Conservation (phyloP, 768 basidiomycete genomes). For the Lactarius hengduanensis region DNA sequence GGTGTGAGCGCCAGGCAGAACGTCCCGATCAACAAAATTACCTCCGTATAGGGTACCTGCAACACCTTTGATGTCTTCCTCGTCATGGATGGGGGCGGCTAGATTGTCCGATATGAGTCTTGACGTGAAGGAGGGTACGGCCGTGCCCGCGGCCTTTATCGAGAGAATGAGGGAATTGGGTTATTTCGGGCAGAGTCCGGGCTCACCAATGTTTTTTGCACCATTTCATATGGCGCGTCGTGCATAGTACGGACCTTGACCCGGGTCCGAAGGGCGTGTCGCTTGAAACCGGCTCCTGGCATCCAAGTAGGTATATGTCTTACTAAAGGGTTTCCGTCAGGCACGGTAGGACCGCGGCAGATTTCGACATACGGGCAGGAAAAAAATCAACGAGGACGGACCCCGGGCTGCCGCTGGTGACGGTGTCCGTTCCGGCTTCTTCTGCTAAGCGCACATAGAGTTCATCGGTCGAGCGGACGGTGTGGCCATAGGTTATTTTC, state of each 20-base stretch:
- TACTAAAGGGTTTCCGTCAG: slow-evolving; percentile 10
- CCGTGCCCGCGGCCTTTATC: slow-evolving; percentile 27
- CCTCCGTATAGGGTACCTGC: slow-evolving; percentile 29
- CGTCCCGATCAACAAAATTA: background rate
- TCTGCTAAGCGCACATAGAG: slow-evolving; percentile 35
- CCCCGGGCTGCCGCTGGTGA: slow-evolving; percentile 31
- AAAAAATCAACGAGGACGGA: slow-evolving; percentile 39
- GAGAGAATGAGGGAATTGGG: background rate
- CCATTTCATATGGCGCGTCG: slow-evolving; percentile 28
- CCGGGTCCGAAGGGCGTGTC: slow-evolving; percentile 27
- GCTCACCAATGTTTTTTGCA: slow-evolving; percentile 23
- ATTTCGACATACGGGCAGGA: slow-evolving; percentile 33
- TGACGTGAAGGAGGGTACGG: slow-evolving; percentile 28
- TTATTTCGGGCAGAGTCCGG: background rate
- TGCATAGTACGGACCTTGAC: slow-evolving; percentile 28
- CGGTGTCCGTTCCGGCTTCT: slow-evolving; percentile 30
- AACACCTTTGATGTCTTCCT: slow-evolving; percentile 28
- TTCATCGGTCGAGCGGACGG: slow-evolving; percentile 35
- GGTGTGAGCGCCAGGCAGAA: slow-evolving; percentile 16
- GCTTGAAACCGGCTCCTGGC: slow-evolving; percentile 30
- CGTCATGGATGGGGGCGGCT: slow-evolving; percentile 18
- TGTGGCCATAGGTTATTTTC: slow-evolving; percentile 37
- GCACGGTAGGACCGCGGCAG: background rate
- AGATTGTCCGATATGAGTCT: slow-evolving; percentile 25
- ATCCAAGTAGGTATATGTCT: slow-evolving; percentile 28